Evolutionary conservation across 768 basidiomycete species (phyloP).

Genomic region (Daedaleopsis nitida): DNA sequence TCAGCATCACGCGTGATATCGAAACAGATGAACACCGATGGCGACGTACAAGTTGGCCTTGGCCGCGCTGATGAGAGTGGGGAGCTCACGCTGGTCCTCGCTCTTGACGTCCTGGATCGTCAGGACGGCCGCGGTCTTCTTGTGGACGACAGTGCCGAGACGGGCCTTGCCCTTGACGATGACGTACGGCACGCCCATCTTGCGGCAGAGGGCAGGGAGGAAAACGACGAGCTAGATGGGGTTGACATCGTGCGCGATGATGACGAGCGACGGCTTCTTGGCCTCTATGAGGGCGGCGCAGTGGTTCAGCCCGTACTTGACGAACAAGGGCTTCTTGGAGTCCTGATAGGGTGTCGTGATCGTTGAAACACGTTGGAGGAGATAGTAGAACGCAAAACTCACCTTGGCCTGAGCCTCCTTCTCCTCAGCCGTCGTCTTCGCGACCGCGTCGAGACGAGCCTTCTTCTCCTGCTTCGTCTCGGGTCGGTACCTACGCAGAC

Average conservation of each 20-base stretch:
- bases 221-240: slow-evolving; percentile 99
- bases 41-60: slow-evolving; percentile 94
- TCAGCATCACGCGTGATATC: neutral
- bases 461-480: slow-evolving; percentile 98
- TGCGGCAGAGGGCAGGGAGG: slow-evolving; percentile 96
- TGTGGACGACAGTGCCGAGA: slow-evolving; percentile 96
- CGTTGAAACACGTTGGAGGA: neutral
- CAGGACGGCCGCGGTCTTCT: slow-evolving; percentile 94
- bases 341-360: slow-evolving; percentile 45
- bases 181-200: slow-evolving; percentile 99
- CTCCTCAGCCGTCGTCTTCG: slow-evolving; percentile 77
- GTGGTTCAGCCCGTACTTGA: slow-evolving; percentile 98
- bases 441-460: slow-evolving; percentile 79
- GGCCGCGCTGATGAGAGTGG: slow-evolving; percentile 88
- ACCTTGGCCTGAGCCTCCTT: slow-evolving; percentile 66
- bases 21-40: neutral
- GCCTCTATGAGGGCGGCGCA: slow-evolving; percentile 93
- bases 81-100: slow-evolving; percentile 92
- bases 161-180: slow-evolving; percentile 99
- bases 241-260: slow-evolving; percentile 98
- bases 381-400: slow-evolving; percentile 1
- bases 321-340: slow-evolving; percentile 92
- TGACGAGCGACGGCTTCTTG: slow-evolving; percentile 95
- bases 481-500: slow-evolving; percentile 64
- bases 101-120: slow-evolving; percentile 92